Percentiles rank a stretch among this genome's conserved stretches.
Evolutionary conservation across 441 rosid species (phyloP).

Genomic region (Gossypium trilobum): DNA sequence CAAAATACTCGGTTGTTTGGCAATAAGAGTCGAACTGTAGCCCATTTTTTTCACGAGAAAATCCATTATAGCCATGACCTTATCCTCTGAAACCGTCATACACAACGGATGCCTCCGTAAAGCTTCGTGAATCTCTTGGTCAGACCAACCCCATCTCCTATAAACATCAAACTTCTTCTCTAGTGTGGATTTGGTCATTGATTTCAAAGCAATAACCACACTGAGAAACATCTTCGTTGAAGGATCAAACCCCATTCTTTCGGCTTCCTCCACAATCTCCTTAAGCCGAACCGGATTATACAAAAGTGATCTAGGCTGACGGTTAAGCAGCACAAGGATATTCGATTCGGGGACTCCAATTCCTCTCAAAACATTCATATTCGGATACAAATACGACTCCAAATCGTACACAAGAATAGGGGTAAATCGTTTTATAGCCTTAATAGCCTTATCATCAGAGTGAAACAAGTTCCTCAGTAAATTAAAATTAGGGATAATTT

Average conservation of each 20-base stretch:
- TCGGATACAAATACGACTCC: neutral
- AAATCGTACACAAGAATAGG: neutral
- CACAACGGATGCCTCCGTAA: slow-evolving; percentile 14
- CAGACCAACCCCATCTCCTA: slow-evolving; percentile 26
- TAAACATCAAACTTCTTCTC: slow-evolving; percentile 16
- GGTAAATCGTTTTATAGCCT: neutral
- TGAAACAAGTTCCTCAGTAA: neutral
- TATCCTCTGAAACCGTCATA: slow-evolving; percentile 14
- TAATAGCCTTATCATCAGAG: neutral
- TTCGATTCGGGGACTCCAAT: slow-evolving; percentile 19
- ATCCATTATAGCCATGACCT: slow-evolving; percentile 11
- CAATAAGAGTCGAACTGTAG: neutral
- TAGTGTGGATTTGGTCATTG: slow-evolving; percentile 16
- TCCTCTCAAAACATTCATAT: neutral
- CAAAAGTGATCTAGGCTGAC: neutral
- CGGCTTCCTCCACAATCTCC: slow-evolving; percentile 7
- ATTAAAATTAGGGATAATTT: neutral
- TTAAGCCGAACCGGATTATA: neutral
- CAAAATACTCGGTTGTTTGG: neutral
- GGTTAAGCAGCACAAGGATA: neutral
- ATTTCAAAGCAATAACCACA: neutral
- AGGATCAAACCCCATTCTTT: slow-evolving; percentile 24
- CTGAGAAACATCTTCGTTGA: neutral
- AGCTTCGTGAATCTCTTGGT: slow-evolving; percentile 12
- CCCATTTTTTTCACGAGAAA: slow-evolving; percentile 19